Base-by-base conservation (phyloP, 208 protist species). In the Crithidia bombi region DNA sequence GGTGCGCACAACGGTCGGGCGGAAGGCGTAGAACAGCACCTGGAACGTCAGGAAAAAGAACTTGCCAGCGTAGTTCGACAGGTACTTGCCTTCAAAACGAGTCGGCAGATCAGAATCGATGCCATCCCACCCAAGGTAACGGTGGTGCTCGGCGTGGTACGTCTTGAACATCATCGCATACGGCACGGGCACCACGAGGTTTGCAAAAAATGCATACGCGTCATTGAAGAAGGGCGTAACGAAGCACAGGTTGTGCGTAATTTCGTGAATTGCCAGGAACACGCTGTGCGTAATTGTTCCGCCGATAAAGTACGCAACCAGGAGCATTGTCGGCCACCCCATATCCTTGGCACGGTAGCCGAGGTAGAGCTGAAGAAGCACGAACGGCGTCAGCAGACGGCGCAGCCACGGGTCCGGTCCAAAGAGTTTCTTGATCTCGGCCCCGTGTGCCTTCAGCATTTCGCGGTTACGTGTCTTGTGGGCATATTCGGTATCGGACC, bases 111-210 rank as follows among this genome's bases (percentile, higher is more conserved):
- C 96, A 1, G 80, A 62, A 65, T 98, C 96, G 38, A 96, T 59
- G 11, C 71, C 73, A 38, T 96, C 89, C 69, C 91, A 93, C 23
- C 94, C 94, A 43, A 97, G 85, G 44, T 95, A 96, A n/a, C 87
- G 80, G 71, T 98, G 96, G 78, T 98, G 96, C 39, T 97, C 92
- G 23, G 87, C 83, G 76, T 98, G 94, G 78, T 98, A 98, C 28
- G 73, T 82, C 62, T 96, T 92, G 79, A 98, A 98, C 39, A 90
- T 87, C 86, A 96, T 96, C 30, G 87, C 78, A 49, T 91, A 96
- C 56, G 96, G 94, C 43, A 98, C 41, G 11, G 76, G 85, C n/a
- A 97, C 83, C 21, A 96, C 83, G 21, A 93, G 59, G 75, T 98
- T 98, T 10, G 80, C 73, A 75, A 98, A 82, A 15, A 97, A 76